Evolutionary conservation across 306 rosid species (phyloP).

Genomic region (Luffa acutangula): DNA sequence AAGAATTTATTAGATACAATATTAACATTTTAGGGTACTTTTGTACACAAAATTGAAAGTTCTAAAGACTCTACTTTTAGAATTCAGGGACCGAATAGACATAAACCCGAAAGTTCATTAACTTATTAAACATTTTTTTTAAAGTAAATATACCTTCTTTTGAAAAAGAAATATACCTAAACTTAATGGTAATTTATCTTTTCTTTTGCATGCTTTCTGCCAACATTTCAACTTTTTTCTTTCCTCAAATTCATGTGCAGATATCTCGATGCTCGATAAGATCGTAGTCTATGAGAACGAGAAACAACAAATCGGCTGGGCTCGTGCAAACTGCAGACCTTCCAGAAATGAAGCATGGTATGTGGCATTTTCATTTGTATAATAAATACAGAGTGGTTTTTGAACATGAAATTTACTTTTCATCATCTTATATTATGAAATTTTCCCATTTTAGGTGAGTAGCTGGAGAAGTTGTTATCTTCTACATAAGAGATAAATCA

Average conservation of each 20-base stretch:
- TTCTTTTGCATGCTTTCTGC: background rate
- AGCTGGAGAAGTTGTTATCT: background rate
- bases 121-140: too few relatives aligned
- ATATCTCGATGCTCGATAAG: constrained; percentile 48
- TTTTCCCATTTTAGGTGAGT: background rate
- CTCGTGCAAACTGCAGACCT: constrained; percentile 38
- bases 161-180: too few relatives aligned
- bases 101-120: background rate
- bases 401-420: background rate
- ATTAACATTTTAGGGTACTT: too few relatives aligned
- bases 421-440: background rate
- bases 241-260: constrained; percentile 13
- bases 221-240: background rate
- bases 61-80: too few relatives aligned
- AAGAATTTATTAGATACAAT: too few relatives aligned
- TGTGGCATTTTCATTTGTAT: background rate
- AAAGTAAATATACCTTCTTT: too few relatives aligned
- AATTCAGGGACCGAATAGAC: background rate
- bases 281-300: constrained; percentile 69
- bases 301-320: constrained; percentile 58
- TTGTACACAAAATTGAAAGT: too few relatives aligned
- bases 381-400: background rate
- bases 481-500: background rate
- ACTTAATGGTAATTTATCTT: background rate
- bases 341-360: constrained; percentile 32